phyloP scores from a whole-genome alignment of 225 moss, liverwort and hornwort species.

The Sphagnum tenellum region DNA sequence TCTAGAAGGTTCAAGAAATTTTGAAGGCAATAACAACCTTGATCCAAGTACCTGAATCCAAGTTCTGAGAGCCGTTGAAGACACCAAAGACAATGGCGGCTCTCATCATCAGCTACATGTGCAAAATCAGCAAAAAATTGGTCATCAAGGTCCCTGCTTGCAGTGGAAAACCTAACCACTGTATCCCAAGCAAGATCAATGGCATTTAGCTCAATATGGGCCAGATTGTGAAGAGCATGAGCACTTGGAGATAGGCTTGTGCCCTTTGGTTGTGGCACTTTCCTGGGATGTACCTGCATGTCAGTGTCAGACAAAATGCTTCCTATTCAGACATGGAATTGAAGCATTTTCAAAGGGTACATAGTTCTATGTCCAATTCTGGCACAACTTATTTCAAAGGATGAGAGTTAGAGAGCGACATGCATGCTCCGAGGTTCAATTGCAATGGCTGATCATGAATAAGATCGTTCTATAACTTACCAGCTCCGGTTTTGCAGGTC shows the following conservation, averaged over 20 bases:
- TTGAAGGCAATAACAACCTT: too few relatives aligned
- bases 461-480: constrained; percentile 17
- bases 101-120: constrained; percentile 97
- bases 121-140: constrained; percentile 85
- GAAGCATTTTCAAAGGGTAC: neutral
- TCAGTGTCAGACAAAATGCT: neutral
- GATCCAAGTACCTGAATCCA: constrained; percentile 54
- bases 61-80: constrained; percentile 85
- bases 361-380: too few relatives aligned
- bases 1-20: too few relatives aligned
- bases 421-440: too few relatives aligned
- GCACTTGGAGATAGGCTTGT: constrained; percentile 58
- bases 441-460: too few relatives aligned
- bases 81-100: constrained; percentile 96
- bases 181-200: constrained; percentile 98
- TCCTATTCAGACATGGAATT: neutral
- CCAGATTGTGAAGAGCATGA: constrained; percentile 77
- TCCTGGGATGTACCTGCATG: constrained; percentile 73
- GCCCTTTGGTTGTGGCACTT: constrained; percentile 67
- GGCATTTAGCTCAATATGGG: constrained; percentile 94
- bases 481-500: constrained; percentile 70
- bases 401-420: neutral
- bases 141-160: constrained; percentile 67
- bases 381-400: too few relatives aligned
- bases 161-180: constrained; percentile 79